Evolutionary conservation across 2,329 filamentous ascomycete species (phyloP).

Genomic region (Ophiostoma pallidulum): DNA sequence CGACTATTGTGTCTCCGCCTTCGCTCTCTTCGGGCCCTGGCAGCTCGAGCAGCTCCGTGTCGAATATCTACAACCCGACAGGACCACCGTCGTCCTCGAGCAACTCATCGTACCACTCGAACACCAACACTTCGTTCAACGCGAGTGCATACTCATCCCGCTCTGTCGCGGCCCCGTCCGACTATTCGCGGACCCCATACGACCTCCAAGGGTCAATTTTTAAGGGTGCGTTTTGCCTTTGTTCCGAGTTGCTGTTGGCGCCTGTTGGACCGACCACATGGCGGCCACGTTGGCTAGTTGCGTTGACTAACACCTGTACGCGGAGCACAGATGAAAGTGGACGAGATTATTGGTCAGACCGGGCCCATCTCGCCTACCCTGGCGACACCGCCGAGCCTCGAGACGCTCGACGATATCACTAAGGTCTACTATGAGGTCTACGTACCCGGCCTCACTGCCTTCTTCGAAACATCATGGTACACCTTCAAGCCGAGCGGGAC

Average conservation of each 20-base stretch:
- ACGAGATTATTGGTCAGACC: constrained; percentile 58
- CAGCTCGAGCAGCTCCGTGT: constrained; percentile 11
- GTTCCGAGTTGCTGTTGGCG: too few species aligned
- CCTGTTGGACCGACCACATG: not conserved
- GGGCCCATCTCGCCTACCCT: constrained; percentile 50
- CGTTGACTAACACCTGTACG: too few species aligned
- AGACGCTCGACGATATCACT: constrained; percentile 55
- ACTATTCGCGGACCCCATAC: not conserved
- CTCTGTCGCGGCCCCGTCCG: constrained; percentile 1
- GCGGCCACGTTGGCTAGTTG: not conserved
- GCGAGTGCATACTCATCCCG: constrained; percentile 5
- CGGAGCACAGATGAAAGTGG: constrained; percentile 53
- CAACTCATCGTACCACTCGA: not conserved
- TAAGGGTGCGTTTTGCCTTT: too few species aligned
- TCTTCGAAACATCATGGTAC: constrained; percentile 83
- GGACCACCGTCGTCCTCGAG: not conserved
- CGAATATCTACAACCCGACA: constrained; percentile 3
- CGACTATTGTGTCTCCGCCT: not conserved
- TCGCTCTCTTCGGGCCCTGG: not conserved
- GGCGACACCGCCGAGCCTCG: constrained; percentile 40
- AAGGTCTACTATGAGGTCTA: constrained; percentile 68
- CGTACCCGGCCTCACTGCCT: constrained; percentile 58
- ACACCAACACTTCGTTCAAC: not conserved
- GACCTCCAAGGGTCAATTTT: not conserved
- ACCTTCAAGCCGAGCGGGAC: constrained; percentile 36